Evolutionary conservation across 176 grass and related monocot species (phyloP).

Genomic region (Musa itinerans): DNA sequence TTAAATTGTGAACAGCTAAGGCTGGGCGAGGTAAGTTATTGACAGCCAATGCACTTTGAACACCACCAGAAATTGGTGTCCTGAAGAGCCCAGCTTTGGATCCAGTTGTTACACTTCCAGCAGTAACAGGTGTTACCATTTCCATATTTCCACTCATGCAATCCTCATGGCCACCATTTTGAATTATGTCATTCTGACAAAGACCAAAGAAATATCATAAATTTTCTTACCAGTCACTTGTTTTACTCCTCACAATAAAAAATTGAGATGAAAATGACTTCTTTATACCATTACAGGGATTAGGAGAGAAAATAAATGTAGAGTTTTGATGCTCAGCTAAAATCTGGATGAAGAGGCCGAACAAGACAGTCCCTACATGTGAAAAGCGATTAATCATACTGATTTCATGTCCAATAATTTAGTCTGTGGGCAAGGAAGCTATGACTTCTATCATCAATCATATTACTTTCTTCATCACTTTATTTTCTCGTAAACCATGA

Average conservation of each 20-base stretch:
- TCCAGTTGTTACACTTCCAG: constrained; percentile 33
- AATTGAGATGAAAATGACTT: too few relatives aligned
- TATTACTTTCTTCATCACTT: background rate
- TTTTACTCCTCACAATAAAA: too few relatives aligned
- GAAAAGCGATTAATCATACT: background rate
- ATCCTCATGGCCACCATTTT: background rate
- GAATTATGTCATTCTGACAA: background rate
- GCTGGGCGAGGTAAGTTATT: constrained; percentile 76
- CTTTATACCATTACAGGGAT: too few relatives aligned
- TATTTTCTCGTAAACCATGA: background rate
- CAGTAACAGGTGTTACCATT: constrained; percentile 11
- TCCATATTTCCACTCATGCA: constrained; percentile 14
- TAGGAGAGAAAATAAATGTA: too few relatives aligned
- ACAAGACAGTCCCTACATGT: background rate
- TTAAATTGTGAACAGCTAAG: constrained; percentile 81
- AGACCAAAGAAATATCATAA: background rate
- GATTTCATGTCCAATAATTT: background rate
- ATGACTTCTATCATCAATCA: background rate
- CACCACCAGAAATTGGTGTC: constrained; percentile 89
- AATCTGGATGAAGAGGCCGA: too few relatives aligned
- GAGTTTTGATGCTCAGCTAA: too few relatives aligned
- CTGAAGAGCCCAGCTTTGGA: constrained; percentile 76
- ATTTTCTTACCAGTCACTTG: too few relatives aligned
- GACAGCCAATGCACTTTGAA: constrained; percentile 70
- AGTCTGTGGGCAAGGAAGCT: background rate